A percentile compares a stretch with the other conserved stretches of the same genome.
phyloP scores from a whole-genome alignment of 495 filamentous ascomycete genomes.

The Hypoxylon crocopeplum region DNA sequence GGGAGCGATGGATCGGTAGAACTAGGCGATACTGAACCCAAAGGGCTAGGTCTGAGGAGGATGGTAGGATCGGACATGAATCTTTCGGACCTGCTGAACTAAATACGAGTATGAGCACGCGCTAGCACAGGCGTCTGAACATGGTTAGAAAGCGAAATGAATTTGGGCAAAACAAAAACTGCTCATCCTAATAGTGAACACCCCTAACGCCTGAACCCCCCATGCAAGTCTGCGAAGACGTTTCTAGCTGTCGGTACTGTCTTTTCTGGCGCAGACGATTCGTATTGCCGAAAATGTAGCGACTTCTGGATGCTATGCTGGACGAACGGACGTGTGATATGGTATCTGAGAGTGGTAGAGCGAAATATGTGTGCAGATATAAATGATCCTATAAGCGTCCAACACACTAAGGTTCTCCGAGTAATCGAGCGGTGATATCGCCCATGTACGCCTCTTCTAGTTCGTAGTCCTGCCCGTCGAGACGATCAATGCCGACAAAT shows the following conservation, averaged over 20 bases:
- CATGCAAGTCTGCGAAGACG: conserved; percentile 33
- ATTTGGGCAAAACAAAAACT: conserved; percentile 14
- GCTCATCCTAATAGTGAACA: conserved; percentile 1
- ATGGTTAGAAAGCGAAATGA: neutral
- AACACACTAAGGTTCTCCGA: conserved; percentile 68
- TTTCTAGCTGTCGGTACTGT: conserved; percentile 4
- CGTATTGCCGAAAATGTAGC: neutral
- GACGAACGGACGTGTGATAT: neutral
- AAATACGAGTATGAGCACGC: too few species aligned
- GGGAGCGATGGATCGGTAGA: too few species aligned
- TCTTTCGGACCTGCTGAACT: too few species aligned
- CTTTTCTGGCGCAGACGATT: neutral
- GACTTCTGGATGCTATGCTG: neutral
- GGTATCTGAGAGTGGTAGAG: neutral
- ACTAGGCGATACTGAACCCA: too few species aligned
- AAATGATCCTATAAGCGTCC: neutral
- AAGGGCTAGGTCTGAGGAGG: too few species aligned
- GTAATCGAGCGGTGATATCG: conserved; percentile 83
- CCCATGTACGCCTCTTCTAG: conserved; percentile 87
- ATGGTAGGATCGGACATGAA: too few species aligned
- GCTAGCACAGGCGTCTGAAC: too few species aligned
- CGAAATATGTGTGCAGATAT: neutral
- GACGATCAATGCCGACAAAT: conserved; percentile 79
- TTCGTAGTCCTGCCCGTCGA: conserved; percentile 78
- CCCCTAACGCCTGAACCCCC: conserved; percentile 25